These are phyloP conservation scores for Mortierella hygrophila DNA, from an alignment of 192 early-diverging fungal species.

Conservation along the genomic window DNA sequence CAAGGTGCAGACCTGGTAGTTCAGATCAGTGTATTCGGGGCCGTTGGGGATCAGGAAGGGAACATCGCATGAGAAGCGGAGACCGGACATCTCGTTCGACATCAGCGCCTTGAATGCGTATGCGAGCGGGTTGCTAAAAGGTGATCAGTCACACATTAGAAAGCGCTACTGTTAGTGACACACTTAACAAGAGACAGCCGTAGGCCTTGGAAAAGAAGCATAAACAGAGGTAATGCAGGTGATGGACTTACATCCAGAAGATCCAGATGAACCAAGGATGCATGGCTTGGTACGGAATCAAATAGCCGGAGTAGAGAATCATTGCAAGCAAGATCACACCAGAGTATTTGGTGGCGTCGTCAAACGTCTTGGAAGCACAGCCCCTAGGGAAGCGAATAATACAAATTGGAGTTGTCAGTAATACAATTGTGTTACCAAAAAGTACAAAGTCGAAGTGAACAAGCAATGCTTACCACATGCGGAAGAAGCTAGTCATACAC, in stretches of 20 bases:
- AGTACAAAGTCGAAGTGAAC: background rate
- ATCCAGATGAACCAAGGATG: conserved; percentile 71
- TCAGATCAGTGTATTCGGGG: conserved; percentile 35
- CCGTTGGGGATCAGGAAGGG: conserved; percentile 26
- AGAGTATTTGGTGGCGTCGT: conserved; percentile 62
- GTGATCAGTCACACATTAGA: no score
- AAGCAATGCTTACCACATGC: conserved; percentile 34
- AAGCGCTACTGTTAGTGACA: background rate
- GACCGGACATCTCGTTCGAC: conserved; percentile 70
- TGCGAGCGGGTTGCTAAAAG: conserved; percentile 71
- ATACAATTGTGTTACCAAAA: background rate
- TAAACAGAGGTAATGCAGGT: background rate
- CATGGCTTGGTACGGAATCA: conserved; percentile 67
- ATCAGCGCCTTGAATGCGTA: conserved; percentile 69
- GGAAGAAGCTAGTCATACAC: conserved; percentile 67
- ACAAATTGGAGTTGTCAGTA: background rate
- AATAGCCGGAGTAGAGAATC: conserved; percentile 68
- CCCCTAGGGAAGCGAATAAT: conserved; percentile 32
- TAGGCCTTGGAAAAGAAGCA: background rate
- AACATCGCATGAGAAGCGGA: conserved; percentile 51
- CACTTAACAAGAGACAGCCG: background rate
- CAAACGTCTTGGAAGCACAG: conserved; percentile 58
- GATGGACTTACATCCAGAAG: conserved; percentile 61
- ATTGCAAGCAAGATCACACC: conserved; percentile 64
- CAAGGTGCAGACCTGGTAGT: conserved; percentile 69